Evolutionary conservation across 2,329 filamentous ascomycete genomes (phyloP), one percentile per base, ranked within the genome.

Genomic region (Fusarium haematococcum): DNA sequence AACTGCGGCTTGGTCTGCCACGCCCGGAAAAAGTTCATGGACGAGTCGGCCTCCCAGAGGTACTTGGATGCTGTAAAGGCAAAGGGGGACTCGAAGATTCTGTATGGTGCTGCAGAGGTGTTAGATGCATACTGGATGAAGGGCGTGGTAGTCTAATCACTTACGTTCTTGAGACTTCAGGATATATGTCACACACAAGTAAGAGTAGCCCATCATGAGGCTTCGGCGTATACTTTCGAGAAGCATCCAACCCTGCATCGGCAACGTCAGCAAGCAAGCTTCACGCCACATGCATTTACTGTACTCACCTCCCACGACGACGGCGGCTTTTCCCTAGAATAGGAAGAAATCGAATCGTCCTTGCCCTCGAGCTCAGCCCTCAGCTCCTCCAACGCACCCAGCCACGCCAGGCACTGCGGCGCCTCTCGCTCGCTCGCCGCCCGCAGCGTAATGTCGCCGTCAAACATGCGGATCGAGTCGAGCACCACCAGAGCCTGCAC

Each of bases 1-100:
- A 80, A 85, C 58, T 84, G 79, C 10, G 84, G 83, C 78, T 84
- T 84, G 37, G 83, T 81, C n/a, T 83, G 81, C 86, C 85, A 87
- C 3, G 84, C 82, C 2, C 79, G 81, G 74, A 80, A 86, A 70
- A 87, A 87, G 3, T 84, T 80, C 23, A 84, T 77, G 2, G 85
- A 83, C 6, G 81, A 81, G 33, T 75, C 68, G 1, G 86, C 84
- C 18, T 85, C 80, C 85, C 85, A 87, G 20, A 87, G 81, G 65
- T 85, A 81, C 9, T 79, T 79, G 7, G 85, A 86, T 20, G 85
- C 81, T 4, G 82, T 87, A 66, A 82, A 84, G 43, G 50, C 37
- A 25, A 76, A 63, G 13, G 63, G 20, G 11, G 37, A 9, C 4
- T 70, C 75, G 68, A 77, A 76, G 14, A 73, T 35, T 1, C 75